phyloP scores from a whole-genome alignment of 2,329 filamentous ascomycete species.

The Massarina eburnea region DNA sequence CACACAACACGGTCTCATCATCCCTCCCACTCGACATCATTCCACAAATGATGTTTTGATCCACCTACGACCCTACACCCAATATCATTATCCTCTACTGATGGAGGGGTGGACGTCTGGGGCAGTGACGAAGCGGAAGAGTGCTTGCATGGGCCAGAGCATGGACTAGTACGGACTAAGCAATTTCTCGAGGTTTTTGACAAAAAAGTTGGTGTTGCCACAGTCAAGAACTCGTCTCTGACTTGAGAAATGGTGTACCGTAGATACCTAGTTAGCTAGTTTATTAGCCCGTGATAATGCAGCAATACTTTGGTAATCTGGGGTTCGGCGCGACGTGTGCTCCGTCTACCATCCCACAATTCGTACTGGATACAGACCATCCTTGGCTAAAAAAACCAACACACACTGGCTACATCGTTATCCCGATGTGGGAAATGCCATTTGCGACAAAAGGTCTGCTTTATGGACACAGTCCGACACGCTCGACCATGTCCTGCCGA shows the following conservation, averaged over 20 bases:
- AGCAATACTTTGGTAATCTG: too few relatives aligned
- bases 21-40: conserved; percentile 53
- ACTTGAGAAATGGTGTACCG: conserved; percentile 54
- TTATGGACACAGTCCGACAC: too few relatives aligned
- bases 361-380: too few relatives aligned
- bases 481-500: too few relatives aligned
- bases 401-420: too few relatives aligned
- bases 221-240: conserved; percentile 55
- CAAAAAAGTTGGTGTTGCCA: conserved; percentile 44
- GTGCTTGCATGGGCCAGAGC: conserved; percentile 55
- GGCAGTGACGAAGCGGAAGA: conserved; percentile 48
- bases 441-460: too few relatives aligned
- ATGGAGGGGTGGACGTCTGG: conserved; percentile 45
- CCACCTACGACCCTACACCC: conserved; percentile 47
- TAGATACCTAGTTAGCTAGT: conserved; percentile 56
- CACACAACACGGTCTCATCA: conserved; percentile 44
- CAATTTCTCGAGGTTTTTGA: conserved; percentile 47
- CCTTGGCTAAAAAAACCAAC: too few relatives aligned
- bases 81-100: conserved; percentile 40
- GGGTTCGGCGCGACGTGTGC: too few relatives aligned
- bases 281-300: too few relatives aligned
- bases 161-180: conserved; percentile 56
- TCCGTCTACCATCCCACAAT: too few relatives aligned
- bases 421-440: too few relatives aligned
- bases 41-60: conserved; percentile 57